These are phyloP conservation scores for Cadophora gregata DNA, from an alignment of 2,329 filamentous ascomycete genomes.

Conservation along the genomic window DNA sequence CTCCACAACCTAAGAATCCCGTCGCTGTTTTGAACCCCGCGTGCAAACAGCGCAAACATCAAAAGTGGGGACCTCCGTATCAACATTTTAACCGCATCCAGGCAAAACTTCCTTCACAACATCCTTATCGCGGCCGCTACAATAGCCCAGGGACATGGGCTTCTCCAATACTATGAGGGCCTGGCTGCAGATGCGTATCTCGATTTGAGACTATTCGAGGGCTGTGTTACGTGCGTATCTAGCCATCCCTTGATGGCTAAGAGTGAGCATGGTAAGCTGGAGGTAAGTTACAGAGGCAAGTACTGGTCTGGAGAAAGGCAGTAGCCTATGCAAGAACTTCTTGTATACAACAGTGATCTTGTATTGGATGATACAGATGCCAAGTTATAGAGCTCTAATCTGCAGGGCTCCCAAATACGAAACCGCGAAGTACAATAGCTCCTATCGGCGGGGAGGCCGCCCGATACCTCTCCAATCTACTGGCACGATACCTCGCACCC, in stretches of 20 bases:
- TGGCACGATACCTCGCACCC: no score
- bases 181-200: neutral
- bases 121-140: slow-evolving; percentile 25
- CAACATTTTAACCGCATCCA: slow-evolving; percentile 27
- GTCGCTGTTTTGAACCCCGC: neutral
- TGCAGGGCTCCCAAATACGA: neutral
- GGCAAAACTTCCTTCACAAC: slow-evolving; percentile 28
- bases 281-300: neutral
- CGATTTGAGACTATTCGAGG: neutral
- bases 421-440: neutral
- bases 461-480: no score
- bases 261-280: neutral
- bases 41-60: slow-evolving; percentile 21
- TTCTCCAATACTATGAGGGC: neutral
- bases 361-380: neutral
- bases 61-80: neutral
- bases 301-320: neutral
- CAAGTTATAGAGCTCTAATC: neutral
- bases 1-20: neutral
- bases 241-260: neutral
- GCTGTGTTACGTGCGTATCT: neutral
- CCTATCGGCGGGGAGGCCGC: neutral
- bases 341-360: neutral
- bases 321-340: neutral
- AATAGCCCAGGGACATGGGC: slow-evolving; percentile 12